These are phyloP conservation scores for Penicillium mononematosum DNA, from an alignment of 495 filamentous ascomycete genomes.

Conservation along the genomic window DNA sequence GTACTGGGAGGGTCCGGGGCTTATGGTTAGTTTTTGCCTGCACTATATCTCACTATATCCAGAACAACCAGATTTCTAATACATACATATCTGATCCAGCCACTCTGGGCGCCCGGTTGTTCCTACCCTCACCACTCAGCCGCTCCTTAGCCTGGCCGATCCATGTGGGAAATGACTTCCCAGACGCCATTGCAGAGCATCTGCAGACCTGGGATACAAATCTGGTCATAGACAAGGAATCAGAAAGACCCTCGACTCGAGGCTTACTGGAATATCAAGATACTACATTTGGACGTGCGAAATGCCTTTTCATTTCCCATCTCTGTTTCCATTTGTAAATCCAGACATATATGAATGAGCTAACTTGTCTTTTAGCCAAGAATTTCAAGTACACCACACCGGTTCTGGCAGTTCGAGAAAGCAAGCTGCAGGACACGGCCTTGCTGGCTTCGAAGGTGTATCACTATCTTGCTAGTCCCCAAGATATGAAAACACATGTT, in stretches of 20 bases:
- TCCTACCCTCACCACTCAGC: slow-evolving; percentile 21
- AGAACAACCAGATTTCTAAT: neutral
- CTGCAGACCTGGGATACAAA: slow-evolving; percentile 66
- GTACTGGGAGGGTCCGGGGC: slow-evolving; percentile 38
- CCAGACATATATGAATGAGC: neutral
- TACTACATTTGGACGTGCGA: slow-evolving; percentile 44
- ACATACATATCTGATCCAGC: slow-evolving; percentile 19
- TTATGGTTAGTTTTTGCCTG: slow-evolving; percentile 26
- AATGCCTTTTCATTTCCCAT: neutral
- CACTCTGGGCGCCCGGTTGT: slow-evolving; percentile 36
- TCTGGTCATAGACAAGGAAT: slow-evolving; percentile 69
- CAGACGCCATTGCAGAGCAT: slow-evolving; percentile 48
- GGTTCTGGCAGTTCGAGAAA: slow-evolving; percentile 16
- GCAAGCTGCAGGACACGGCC: slow-evolving; percentile 7
- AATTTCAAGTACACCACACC: slow-evolving; percentile 79
- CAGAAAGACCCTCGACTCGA: slow-evolving; percentile 52
- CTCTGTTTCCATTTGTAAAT: neutral
- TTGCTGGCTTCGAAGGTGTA: slow-evolving; percentile 51
- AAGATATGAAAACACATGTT: slow-evolving; percentile 42
- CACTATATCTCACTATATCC: neutral
- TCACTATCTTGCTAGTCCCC: slow-evolving; percentile 66
- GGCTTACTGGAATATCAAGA: slow-evolving; percentile 33
- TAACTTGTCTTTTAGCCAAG: slow-evolving; percentile 38
- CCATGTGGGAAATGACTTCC: slow-evolving; percentile 79
- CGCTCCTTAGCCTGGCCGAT: slow-evolving; percentile 74